Evolutionary conservation across 192 early-diverging fungal genomes (phyloP).

Genomic region (Thamnidium elegans): DNA sequence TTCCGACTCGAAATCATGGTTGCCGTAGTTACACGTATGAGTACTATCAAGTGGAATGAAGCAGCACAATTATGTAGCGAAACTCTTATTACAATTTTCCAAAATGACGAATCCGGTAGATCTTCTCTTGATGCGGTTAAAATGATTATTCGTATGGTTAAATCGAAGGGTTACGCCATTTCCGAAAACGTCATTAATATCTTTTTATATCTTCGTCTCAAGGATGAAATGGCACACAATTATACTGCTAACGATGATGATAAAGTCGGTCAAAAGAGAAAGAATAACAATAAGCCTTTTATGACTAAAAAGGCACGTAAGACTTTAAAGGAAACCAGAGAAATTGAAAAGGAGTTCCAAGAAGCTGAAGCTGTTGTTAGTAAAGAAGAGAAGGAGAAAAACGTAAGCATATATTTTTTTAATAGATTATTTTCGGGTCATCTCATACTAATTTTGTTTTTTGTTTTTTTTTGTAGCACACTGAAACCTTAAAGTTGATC

Average conservation of each 20-base stretch:
- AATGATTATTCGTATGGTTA: constrained; percentile 81
- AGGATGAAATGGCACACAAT: constrained; percentile 69
- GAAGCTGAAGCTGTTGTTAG: constrained; percentile 89
- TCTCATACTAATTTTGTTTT: no score
- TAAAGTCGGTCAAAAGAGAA: constrained; percentile 47
- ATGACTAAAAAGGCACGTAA: constrained; percentile 72
- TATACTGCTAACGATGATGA: constrained; percentile 49
- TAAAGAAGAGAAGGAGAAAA: constrained; percentile 76
- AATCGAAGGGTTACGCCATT: constrained; percentile 74
- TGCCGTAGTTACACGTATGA: constrained; percentile 77
- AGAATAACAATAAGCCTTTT: constrained; percentile 54
- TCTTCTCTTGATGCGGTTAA: constrained; percentile 83
- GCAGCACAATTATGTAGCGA: constrained; percentile 73
- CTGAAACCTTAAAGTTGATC: constrained; percentile 91
- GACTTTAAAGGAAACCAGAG: constrained; percentile 63
- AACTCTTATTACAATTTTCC: constrained; percentile 75
- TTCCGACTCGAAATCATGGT: constrained; percentile 89
- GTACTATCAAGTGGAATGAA: constrained; percentile 49
- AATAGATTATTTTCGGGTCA: no score
- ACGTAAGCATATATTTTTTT: constrained; percentile 40
- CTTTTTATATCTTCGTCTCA: constrained; percentile 80
- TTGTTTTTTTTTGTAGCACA: constrained; percentile 59
- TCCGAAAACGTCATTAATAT: constrained; percentile 65
- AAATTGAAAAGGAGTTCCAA: constrained; percentile 77
- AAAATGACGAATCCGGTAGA: constrained; percentile 83